Evolutionary conservation across 345 rosid species (phyloP).

Genomic region (Syzygium grande): DNA sequence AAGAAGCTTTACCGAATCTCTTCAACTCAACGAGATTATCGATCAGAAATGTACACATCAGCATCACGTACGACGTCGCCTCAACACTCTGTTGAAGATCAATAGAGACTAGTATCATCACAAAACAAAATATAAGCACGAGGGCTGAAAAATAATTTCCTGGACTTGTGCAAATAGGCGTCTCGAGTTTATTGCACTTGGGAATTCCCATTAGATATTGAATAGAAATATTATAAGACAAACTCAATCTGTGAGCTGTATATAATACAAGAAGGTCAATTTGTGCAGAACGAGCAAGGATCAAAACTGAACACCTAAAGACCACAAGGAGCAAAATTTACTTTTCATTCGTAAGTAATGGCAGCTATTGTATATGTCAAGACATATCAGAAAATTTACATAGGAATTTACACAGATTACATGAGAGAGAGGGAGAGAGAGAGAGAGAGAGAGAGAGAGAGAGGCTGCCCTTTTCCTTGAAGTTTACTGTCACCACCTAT

Average conservation of each 20-base stretch:
- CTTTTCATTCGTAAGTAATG: neutral
- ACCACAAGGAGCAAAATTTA: neutral
- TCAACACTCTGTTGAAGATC: no score
- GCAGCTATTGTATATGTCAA: neutral
- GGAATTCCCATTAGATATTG: neutral
- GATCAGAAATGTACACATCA: neutral
- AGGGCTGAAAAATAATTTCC: neutral
- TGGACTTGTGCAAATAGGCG: neutral
- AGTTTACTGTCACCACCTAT: neutral
- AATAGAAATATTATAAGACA: neutral
- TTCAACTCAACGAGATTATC: neutral
- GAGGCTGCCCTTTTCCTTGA: neutral
- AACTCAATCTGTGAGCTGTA: neutral
- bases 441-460: neutral
- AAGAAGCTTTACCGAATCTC: neutral
- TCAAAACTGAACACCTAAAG: neutral
- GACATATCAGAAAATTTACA: neutral
- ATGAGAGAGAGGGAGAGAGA: neutral
- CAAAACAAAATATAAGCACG: neutral
- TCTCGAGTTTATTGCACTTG: neutral
- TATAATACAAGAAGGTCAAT: neutral
- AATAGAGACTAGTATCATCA: neutral
- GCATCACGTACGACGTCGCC: neutral
- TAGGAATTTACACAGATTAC: neutral
- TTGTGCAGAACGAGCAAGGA: neutral